Evolutionary conservation across 176 grass and related monocot species (phyloP).

Genomic region (Canna indica): DNA sequence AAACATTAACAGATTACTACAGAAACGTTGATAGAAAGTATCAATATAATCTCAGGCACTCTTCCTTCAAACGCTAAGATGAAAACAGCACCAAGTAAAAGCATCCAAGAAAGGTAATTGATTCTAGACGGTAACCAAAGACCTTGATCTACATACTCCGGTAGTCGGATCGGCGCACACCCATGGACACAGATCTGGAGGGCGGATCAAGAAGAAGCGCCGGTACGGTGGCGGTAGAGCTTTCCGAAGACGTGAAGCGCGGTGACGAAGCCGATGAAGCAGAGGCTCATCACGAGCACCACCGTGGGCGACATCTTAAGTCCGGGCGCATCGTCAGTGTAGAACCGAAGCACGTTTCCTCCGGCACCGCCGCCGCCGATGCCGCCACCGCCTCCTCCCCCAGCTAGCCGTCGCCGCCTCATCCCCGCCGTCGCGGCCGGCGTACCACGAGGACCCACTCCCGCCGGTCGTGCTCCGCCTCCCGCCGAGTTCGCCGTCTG

Average conservation of each 20-base stretch:
- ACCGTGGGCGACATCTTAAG: conserved; percentile 26
- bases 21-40: neutral
- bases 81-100: neutral
- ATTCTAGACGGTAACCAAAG: neutral
- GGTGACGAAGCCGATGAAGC: conserved; percentile 31
- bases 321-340: conserved; percentile 21
- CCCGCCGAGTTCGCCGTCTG: conserved; percentile 7
- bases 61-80: neutral
- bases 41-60: neutral
- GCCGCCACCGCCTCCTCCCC: neutral
- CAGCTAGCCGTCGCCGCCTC: conserved; percentile 10
- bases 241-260: conserved; percentile 28
- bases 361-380: conserved; percentile 2
- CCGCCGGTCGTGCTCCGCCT: conserved; percentile 3
- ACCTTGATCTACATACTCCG: neutral
- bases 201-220: neutral
- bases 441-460: conserved; percentile 10
- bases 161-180: neutral
- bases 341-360: conserved; percentile 23
- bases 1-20: neutral
- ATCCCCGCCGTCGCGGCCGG: conserved; percentile 18
- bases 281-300: conserved; percentile 28
- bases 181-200: too few relatives aligned
- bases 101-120: neutral
- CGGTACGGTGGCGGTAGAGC: conserved; percentile 19